Evolutionary conservation across 768 basidiomycete genomes (phyloP).

Genomic region (Tricholomella constricta): DNA sequence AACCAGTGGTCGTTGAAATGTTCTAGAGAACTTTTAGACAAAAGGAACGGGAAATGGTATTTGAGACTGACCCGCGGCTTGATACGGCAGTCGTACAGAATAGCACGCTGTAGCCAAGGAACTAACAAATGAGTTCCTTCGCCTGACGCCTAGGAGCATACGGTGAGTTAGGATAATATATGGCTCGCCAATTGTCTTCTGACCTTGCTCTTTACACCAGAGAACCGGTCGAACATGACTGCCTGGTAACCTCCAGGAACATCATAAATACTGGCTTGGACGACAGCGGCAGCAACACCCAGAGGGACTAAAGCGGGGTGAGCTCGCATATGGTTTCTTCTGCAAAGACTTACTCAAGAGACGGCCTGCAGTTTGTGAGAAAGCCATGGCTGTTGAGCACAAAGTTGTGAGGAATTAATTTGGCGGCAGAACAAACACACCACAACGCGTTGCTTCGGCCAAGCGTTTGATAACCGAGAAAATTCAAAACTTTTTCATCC

Average conservation of each 20-base stretch:
- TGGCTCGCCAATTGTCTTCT: constrained; percentile 16
- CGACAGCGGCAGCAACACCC: constrained; percentile 43
- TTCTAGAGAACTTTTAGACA: constrained; percentile 52
- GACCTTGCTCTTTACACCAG: constrained; percentile 84
- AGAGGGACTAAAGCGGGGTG: constrained; percentile 41
- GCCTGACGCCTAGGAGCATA: constrained; percentile 63
- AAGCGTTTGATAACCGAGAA: constrained; percentile 6
- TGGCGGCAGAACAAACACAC: constrained; percentile 14
- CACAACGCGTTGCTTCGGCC: constrained; percentile 7
- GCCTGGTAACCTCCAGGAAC: constrained; percentile 93
- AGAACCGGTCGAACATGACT: constrained; percentile 98
- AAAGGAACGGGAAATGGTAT: not conserved
- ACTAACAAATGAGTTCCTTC: constrained; percentile 97
- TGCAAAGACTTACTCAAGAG: constrained; percentile 43
- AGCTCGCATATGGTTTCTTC: not conserved
- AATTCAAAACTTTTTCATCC: not conserved
- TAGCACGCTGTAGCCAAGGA: constrained; percentile 95
- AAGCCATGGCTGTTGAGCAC: constrained; percentile 42
- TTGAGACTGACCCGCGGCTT: constrained; percentile 78
- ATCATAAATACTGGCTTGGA: constrained; percentile 59
- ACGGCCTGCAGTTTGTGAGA: constrained; percentile 49
- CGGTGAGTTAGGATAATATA: constrained; percentile 7
- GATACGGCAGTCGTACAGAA: constrained; percentile 96
- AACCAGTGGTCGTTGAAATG: constrained; percentile 98
- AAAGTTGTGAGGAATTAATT: constrained; percentile 7